Evolutionary conservation across 306 rosid genomes (phyloP), one percentile per base, ranked within the genome.

Genomic region (Quercus agrifolia): DNA sequence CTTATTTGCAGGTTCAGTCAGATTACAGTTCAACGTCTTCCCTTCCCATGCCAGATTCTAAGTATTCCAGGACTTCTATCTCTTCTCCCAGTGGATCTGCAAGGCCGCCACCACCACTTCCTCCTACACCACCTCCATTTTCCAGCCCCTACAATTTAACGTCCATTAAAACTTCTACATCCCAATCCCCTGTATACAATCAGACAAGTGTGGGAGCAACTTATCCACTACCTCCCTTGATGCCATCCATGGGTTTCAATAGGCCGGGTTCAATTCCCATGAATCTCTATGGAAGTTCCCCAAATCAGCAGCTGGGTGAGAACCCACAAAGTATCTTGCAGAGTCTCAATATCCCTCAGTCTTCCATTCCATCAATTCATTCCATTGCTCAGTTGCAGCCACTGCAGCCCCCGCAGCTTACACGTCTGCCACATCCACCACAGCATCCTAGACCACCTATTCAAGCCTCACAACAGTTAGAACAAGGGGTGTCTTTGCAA

Each of bases 331-430:
- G 74, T 84, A 80, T 84, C 70, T 67, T 94, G 92, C 98, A 89
- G 57, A 84, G 83, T 79, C 81, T 87, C 41, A 73, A 97, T 21
- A 44, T 80, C 17, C 86, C 97, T 69, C 89, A 84, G 69, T 79
- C 90, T 49, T 86, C 97, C 71, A 72, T 87, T 80, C 97, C 87
- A 79, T 82, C 93, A 30, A 75, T 95, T 71, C 97, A 93, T 87
- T 82, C 93, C 68, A 84, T 89, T 49, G 69, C 88, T 77, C 98
- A 91, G 87, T 81, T 93, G 94, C 99, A 90, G 90, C 99, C 98
- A 49, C 82, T 96, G 85, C 98, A 96, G 85, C 97, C 98, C 49
- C 99, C 99, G 56, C 99, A 96, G 92, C 89, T 91, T 86, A 90
- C 96, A 59, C 96, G 98, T 12, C 98, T 96, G 74, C 96, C 97